Conservation (phyloP, 2,329 filamentous ascomycete genomes). For the Fusarium oligoseptatum region DNA sequence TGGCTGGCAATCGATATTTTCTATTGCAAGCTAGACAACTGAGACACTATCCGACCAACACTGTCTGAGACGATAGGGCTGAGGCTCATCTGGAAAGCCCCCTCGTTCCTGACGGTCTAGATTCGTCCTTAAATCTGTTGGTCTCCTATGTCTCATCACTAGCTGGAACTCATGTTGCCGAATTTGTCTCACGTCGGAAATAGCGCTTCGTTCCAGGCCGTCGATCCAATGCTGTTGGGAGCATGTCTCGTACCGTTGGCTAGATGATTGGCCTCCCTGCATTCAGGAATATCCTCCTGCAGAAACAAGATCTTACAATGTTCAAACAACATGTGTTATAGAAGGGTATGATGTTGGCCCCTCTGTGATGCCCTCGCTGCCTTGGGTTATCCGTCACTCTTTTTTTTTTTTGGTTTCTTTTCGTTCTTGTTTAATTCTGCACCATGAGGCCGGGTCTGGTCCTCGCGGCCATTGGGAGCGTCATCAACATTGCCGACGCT, state of each 20-base stretch:
- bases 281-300: not conserved
- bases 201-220: not conserved
- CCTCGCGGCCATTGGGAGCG: not conserved
- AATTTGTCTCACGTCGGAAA: not conserved
- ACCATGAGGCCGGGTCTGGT: not conserved
- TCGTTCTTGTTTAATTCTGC: too few species aligned
- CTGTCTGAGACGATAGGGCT: not conserved
- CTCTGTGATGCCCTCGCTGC: accelerated
- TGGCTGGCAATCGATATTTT: not conserved
- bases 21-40: not conserved
- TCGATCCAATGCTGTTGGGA: not conserved
- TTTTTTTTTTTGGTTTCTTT: not conserved
- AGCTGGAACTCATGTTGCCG: not conserved
- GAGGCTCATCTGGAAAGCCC: not conserved
- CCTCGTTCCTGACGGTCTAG: not conserved
- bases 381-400: not conserved
- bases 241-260: not conserved
- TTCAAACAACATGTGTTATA: not conserved
- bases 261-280: not conserved
- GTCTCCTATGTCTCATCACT: not conserved
- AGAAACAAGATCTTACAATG: not conserved
- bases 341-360: not conserved
- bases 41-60: not conserved
- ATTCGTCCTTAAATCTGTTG: not conserved
- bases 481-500: not conserved